These are phyloP conservation scores for Claviceps purpurea DNA, from an alignment of 2,329 filamentous ascomycete species.

Conservation along the genomic window DNA sequence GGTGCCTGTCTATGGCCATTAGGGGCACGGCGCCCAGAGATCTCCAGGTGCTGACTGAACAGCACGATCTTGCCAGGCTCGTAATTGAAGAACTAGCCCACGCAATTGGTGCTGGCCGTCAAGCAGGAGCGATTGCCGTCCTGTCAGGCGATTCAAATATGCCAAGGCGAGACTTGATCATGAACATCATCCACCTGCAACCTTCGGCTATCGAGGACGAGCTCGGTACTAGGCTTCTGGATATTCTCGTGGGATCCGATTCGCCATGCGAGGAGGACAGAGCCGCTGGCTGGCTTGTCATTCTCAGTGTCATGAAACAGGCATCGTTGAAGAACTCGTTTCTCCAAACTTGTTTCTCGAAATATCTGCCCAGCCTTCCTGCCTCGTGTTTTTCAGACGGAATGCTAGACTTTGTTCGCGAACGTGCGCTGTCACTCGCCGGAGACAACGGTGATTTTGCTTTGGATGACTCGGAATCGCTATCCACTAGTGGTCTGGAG, in stretches of 20 bases:
- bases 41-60: slow-evolving; percentile 40
- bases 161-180: slow-evolving; percentile 44
- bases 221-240: slow-evolving; percentile 55
- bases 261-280: slow-evolving; percentile 48
- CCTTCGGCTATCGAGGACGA: slow-evolving; percentile 48
- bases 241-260: slow-evolving; percentile 53
- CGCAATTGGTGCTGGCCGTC: slow-evolving; percentile 23
- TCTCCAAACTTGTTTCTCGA: slow-evolving; percentile 36
- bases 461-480: slow-evolving; percentile 36
- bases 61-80: slow-evolving; percentile 48
- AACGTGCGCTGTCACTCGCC: slow-evolving; percentile 33
- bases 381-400: slow-evolving; percentile 46
- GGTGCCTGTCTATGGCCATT: slow-evolving; percentile 43
- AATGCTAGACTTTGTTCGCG: slow-evolving; percentile 48
- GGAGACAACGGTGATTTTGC: slow-evolving; percentile 29
- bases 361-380: slow-evolving; percentile 44
- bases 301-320: slow-evolving; percentile 35
- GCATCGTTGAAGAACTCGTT: slow-evolving; percentile 40
- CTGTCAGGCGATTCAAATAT: slow-evolving; percentile 34
- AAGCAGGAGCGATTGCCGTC: slow-evolving; percentile 27
- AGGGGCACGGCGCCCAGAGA: slow-evolving; percentile 33
- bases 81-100: slow-evolving; percentile 53
- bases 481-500: slow-evolving; percentile 45
- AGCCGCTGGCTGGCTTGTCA: slow-evolving; percentile 53
- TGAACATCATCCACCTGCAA: slow-evolving; percentile 44